Evolutionary conservation across 202 grass and related monocot genomes (phyloP).

Genomic region (Eragrostis tef): DNA sequence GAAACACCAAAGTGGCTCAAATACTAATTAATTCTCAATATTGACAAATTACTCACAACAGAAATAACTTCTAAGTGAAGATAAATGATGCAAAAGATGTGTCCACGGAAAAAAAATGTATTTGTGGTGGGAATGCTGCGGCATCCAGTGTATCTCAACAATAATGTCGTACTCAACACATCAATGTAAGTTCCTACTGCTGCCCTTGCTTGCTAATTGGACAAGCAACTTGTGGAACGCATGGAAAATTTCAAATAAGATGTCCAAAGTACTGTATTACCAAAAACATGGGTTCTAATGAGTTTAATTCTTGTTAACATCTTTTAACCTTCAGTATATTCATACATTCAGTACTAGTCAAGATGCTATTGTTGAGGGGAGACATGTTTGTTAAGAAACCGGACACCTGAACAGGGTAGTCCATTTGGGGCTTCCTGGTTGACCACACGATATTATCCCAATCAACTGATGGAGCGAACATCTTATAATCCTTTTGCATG

Average conservation of each 20-base stretch:
- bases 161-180: neutral
- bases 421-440: conserved; percentile 71
- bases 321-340: neutral
- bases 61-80: conserved; percentile 16
- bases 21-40: neutral
- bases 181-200: neutral
- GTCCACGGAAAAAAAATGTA: neutral
- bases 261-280: neutral
- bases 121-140: neutral
- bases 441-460: conserved; percentile 85
- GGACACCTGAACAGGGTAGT: conserved; percentile 75
- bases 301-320: neutral
- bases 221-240: neutral
- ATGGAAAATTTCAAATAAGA: neutral
- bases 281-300: neutral
- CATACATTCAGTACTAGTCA: neutral
- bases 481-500: conserved; percentile 94
- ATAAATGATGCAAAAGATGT: neutral
- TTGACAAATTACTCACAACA: neutral
- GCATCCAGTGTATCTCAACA: neutral
- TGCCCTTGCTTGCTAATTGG: neutral
- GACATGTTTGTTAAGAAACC: neutral
- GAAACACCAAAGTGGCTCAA: neutral
- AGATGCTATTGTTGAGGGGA: neutral
- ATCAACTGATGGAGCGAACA: conserved; percentile 78